Evolutionary conservation across 495 filamentous ascomycete genomes (phyloP).

Genomic region (Aspergillus incahuasiensis): DNA sequence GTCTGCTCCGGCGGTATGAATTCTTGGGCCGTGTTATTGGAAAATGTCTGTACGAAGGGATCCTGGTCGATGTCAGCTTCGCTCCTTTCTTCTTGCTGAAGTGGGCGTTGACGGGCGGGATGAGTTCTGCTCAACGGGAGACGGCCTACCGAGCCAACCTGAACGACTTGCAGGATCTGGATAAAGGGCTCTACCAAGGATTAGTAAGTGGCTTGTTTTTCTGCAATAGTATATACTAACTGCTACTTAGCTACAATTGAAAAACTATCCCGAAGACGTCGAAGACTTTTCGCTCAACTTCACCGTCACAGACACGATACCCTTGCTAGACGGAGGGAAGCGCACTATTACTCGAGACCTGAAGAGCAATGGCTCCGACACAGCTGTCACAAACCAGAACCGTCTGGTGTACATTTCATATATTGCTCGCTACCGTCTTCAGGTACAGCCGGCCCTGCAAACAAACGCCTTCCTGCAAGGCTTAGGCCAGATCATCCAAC

Average conservation of each 20-base stretch:
- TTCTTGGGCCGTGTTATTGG: slow-evolving; percentile 90
- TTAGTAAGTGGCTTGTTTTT: slow-evolving; percentile 46
- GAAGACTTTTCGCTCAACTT: slow-evolving; percentile 79
- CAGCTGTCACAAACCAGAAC: slow-evolving; percentile 85
- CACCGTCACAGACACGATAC: slow-evolving; percentile 77
- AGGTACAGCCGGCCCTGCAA: slow-evolving; percentile 69
- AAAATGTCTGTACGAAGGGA: slow-evolving; percentile 97
- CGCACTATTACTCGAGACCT: slow-evolving; percentile 64
- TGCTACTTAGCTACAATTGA: slow-evolving; percentile 59
- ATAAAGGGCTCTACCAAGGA: slow-evolving; percentile 90
- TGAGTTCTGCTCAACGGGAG: slow-evolving; percentile 54
- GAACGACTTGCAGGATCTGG: slow-evolving; percentile 89
- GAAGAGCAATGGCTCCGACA: slow-evolving; percentile 67
- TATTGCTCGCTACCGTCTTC: slow-evolving; percentile 80
- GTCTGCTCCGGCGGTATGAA: slow-evolving; percentile 74
- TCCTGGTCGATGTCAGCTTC: slow-evolving; percentile 90
- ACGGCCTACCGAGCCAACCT: slow-evolving; percentile 79
- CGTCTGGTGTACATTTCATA: slow-evolving; percentile 90
- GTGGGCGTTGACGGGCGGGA: slow-evolving; percentile 76
- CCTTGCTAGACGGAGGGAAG: slow-evolving; percentile 40
- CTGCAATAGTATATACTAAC: not conserved
- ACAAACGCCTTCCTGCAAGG: slow-evolving; percentile 85
- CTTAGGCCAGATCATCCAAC: slow-evolving; percentile 81
- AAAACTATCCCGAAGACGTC: slow-evolving; percentile 83
- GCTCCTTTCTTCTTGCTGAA: slow-evolving; percentile 95